Base-by-base conservation (phyloP, 2,329 filamentous ascomycete genomes). In the Pseudogymnoascus sp. region DNA sequence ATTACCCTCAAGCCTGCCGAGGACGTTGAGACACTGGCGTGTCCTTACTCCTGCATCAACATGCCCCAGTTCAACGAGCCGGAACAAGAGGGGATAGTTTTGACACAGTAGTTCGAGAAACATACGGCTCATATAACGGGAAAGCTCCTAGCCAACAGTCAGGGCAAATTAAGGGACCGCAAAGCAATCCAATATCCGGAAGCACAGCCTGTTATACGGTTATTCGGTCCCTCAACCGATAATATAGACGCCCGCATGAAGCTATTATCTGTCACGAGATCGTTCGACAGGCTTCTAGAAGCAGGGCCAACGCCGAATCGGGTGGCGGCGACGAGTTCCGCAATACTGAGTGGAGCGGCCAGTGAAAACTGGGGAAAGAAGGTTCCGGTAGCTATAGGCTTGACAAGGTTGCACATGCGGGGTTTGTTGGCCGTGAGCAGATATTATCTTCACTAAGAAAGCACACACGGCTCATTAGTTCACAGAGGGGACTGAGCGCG, bases 351-450 rank as follows among this genome's bases (percentile, higher is more conserved):
- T 57, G 26, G 47, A 57, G 26, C 47, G 19, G 9, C 26, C n/a
- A 19, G 47, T 57, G 47, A n/a, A 57, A 57, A 31, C 47, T 57
- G 26, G 47, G 47, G 26, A 57, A 57, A 57, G 47, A 57, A 57
- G 47, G 47, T 57, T 57, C 47, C 47, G 47, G 47, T 53, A 53
- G 47, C 47, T 53, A 53, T 53, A 11, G 26, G 47, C 26, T 26
- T 19, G 26, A 31, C 26, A 23, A 11, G 26, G 47, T 17, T 17
- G 23, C 7, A 53, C 11, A 31, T 53, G 47, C 47, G 47, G 47
- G 47, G 47, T 53, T 53, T 31, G 47, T 31, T 19, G 47, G 31
- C 47, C 17, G 11, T 17, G 47, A n/a, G n/a, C 26, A 31, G 23
- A 31, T 53, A 31, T 53, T 53, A 53, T 53, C 26, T 17, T 53